Evolutionary conservation across 2,329 filamentous ascomycete species (phyloP), one percentile per base, ranked within the genome.

Genomic region (Arthrobotrys musiformis): DNA sequence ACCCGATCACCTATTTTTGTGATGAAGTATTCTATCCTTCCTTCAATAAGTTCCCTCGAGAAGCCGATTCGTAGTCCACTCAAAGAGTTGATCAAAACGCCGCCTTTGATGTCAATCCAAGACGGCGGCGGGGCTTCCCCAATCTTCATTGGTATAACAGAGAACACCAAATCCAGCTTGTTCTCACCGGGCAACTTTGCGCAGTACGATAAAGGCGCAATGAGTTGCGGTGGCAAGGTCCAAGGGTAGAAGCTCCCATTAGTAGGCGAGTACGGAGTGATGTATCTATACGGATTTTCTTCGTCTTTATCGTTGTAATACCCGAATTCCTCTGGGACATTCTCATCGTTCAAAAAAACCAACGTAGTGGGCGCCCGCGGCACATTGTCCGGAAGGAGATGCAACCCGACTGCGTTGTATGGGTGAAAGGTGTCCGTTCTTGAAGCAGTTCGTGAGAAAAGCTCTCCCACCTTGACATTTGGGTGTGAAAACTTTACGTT

Each of bases 221-320:
- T 87, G 80, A 97, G 86, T 26, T 89, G 87, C 0, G 86, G 85
- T 0, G 95, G 94, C 0, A 99, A 85, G 0, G 95, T 98, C 94
- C 94, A 98, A 0, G 95, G 95, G 81, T 93, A 98, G 81, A 92
- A 90, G 0, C 91, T 94, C 82, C 94, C 90, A 81, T 97, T 97
- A 0, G 89, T 90, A 5, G 88, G 88, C 13, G 90, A 90, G 46
- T 88, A 6, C 86, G 85, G 28, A 87, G 80, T 6, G 86, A 86
- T 13, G 89, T 86, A 74, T 87, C 88, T 2, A 88, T 88, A 79
- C 87, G 87, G 75, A 86, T 84, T 24, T 83, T 81, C 8, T 24
- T 81, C 82, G 5, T 82, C 81, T 44, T 82, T 82, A 85, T 89
- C 84, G 85, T 88, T 81, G 88, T 85, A 67, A 87, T 82, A 60